These are phyloP conservation scores for Erodium moschatum DNA, from an alignment of 441 rosid species.

Conservation along the genomic window DNA sequence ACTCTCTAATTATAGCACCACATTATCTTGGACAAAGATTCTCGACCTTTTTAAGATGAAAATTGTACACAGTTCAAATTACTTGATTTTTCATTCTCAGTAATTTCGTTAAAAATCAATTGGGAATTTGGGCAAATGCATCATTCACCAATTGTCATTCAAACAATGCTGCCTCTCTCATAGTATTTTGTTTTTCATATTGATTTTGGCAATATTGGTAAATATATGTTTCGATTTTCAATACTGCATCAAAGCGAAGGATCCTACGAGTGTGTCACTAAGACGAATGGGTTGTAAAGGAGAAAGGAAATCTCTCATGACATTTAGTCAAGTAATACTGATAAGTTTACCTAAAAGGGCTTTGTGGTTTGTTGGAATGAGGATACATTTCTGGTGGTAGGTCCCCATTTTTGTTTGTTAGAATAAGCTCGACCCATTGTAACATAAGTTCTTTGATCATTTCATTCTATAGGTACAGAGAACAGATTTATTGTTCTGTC, in stretches of 20 bases:
- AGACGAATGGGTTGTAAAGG: not conserved
- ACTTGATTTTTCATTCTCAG: not conserved
- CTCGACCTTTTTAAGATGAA: not conserved
- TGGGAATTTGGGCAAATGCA: not conserved
- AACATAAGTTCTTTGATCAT: not conserved
- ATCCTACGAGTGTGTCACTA: not conserved
- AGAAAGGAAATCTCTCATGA: not conserved
- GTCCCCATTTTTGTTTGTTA: too few species aligned
- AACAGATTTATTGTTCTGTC: conserved; percentile 37
- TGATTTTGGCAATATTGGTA: not conserved
- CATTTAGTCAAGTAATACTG: too few species aligned
- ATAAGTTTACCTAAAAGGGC: not conserved
- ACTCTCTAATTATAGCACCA: too few species aligned
- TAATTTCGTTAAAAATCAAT: not conserved
- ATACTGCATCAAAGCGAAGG: not conserved
- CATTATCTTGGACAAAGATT: not conserved
- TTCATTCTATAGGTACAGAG: conserved; percentile 34
- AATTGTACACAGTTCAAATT: not conserved
- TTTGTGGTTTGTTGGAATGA: not conserved
- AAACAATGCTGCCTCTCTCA: not conserved
- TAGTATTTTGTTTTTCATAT: not conserved
- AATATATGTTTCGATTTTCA: not conserved
- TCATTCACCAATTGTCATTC: not conserved
- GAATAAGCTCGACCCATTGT: too few species aligned
- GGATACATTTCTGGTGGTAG: too few species aligned